Base-by-base conservation (phyloP, 2,329 filamentous ascomycete species). In the Dryadomyces quercus-mongolicae region DNA sequence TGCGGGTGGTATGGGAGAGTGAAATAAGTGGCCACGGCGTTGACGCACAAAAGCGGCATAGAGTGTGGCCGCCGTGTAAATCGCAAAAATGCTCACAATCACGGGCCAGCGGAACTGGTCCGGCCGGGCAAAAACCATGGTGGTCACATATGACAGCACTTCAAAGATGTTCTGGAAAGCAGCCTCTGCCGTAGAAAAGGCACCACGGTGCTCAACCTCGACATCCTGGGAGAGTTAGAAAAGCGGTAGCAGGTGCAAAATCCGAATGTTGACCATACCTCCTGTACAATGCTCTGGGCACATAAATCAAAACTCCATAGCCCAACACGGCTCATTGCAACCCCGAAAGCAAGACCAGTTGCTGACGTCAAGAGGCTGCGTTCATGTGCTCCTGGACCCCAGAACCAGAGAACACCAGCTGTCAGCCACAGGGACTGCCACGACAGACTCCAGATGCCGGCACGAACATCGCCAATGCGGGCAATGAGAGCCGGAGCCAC, bases 161-260 rank as follows among this genome's bases (percentile, higher is more conserved):
- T 90, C 85, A 57, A 88, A 88, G 0, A 78, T 59, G 57, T 82
- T 89, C 63, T 90, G 86, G 43, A 82, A 73, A 0, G 81, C 75
- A 9, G 81, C 76, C 64, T 91, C 86, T 8, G 81, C 75, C 0
- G 83, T 71, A 0, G 85, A 88, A 60, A 91, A 90, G 0, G 74
- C 69, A 1, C 84, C 86, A n/a, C 86, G 77, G 43, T 72, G 64
- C n/a, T 72, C 66, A 16, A 71, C 67, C 44, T 77, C 71, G 20
- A 84, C 74, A 53, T 77, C 74, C 78, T 82, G 53, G 15, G 8
- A 20, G n/a, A 4, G 20, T 13, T 16, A 21, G n/a, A 12, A 36
- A 20, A 21, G 44, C 31, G 3, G 38, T 18, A 8, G 38, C 2
- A 2, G 3, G 9, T 52, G 2, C 1, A 43, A 31, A 44, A 36